These are phyloP conservation scores for Helicocarpus griseus DNA, from an alignment of 2,329 filamentous ascomycete genomes.

Conservation along the genomic window DNA sequence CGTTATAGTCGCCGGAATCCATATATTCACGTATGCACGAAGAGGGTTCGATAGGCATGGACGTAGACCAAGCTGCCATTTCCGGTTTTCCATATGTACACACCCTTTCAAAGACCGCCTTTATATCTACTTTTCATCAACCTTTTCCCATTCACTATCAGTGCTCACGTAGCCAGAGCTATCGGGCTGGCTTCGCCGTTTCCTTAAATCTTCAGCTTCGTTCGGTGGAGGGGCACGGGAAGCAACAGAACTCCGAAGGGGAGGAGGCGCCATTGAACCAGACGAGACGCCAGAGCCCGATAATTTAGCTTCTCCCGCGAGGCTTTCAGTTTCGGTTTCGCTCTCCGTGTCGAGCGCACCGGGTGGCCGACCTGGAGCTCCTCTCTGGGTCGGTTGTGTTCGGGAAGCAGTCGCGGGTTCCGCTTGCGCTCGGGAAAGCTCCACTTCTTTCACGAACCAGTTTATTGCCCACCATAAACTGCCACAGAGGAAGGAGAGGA, in stretches of 20 bases:
- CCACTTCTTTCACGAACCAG: conserved; percentile 57
- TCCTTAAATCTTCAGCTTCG: conserved; percentile 29
- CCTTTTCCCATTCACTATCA: conserved; percentile 96
- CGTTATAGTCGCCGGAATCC: not conserved
- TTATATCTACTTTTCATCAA: conserved; percentile 57
- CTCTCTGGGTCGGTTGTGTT: not conserved
- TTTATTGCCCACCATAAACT: conserved; percentile 91
- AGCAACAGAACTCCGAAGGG: not conserved
- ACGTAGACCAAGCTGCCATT: not conserved
- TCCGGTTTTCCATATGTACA: not conserved
- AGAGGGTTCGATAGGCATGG: not conserved
- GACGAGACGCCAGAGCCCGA: conserved; percentile 10
- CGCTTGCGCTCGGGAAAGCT: conserved; percentile 7
- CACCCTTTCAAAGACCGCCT: not conserved
- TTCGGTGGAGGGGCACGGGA: conserved; percentile 6
- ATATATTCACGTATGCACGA: not conserved
- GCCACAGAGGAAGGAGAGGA: conserved; percentile 68
- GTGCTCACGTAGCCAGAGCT: conserved; percentile 58
- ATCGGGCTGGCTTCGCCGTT: conserved; percentile 37
- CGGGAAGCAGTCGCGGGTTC: not conserved
- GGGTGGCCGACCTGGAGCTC: conserved; percentile 11
- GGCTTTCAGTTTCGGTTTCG: conserved; percentile 34
- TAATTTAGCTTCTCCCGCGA: conserved; percentile 14
- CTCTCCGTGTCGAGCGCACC: conserved; percentile 32
- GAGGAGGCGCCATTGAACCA: conserved; percentile 3